Percentiles rank a stretch among this genome's conserved stretches.
phyloP scores from a whole-genome alignment of 75 land plant genomes.

The Cryptomeria japonica region DNA sequence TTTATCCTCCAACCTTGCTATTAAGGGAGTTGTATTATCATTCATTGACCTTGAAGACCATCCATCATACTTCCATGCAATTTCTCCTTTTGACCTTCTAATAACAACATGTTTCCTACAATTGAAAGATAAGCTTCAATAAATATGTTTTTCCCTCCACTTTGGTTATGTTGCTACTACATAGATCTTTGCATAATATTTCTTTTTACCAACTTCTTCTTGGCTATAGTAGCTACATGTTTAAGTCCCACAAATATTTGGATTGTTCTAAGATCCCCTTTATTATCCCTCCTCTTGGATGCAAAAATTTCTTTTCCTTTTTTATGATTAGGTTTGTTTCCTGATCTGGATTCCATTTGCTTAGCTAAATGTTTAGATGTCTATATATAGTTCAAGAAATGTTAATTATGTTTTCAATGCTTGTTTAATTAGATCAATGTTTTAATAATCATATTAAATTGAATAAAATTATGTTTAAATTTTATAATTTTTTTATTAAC shows the following conservation, averaged over 20 bases:
- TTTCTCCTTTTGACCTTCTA: slow-evolving; percentile 39
- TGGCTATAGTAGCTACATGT: slow-evolving; percentile 10
- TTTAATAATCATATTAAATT: no score
- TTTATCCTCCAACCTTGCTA: no score
- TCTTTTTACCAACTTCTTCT: not conserved
- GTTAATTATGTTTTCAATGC: no score
- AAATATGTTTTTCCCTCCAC: slow-evolving; percentile 21
- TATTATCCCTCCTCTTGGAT: not conserved
- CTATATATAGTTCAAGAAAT: no score
- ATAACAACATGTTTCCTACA: slow-evolving; percentile 40
- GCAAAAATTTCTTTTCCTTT: slow-evolving; percentile 9
- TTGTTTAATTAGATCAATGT: no score
- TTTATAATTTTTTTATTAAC: no score
- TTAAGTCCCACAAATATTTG: not conserved
- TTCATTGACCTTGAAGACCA: no score
- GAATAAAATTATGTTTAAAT: no score
- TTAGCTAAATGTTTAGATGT: no score
- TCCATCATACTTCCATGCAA: no score
- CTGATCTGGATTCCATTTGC: slow-evolving; percentile 37
- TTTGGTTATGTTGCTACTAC: not conserved
- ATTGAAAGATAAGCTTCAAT: slow-evolving; percentile 39
- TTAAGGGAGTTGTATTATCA: no score
- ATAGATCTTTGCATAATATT: not conserved
- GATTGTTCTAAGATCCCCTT: not conserved
- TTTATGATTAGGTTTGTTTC: slow-evolving; percentile 21